Conservation (phyloP, 495 filamentous ascomycete species). For the Pseudevernia furfuracea region DNA sequence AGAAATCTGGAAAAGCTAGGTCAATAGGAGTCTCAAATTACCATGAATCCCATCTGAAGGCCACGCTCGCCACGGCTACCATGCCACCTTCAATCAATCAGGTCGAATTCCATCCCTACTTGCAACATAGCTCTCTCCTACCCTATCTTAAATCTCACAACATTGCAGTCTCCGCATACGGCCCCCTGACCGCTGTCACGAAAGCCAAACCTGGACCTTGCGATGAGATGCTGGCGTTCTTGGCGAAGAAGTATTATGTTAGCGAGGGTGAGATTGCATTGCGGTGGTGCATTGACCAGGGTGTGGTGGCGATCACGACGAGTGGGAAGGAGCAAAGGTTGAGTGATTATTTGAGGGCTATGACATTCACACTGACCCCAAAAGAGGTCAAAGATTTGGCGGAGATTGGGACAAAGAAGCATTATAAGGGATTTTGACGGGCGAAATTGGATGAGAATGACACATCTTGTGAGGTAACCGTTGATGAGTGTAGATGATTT, state of each 20-base stretch:
- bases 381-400: constrained; percentile 62
- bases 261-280: constrained; percentile 59
- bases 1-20: constrained; percentile 57
- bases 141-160: constrained; percentile 55
- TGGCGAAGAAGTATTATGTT: constrained; percentile 76
- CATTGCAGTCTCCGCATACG: constrained; percentile 66
- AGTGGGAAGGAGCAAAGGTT: constrained; percentile 65
- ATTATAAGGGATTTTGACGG: constrained; percentile 62
- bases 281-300: constrained; percentile 76
- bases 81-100: constrained; percentile 69
- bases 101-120: constrained; percentile 83
- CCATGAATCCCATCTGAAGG: constrained; percentile 57
- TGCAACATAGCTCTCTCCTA: constrained; percentile 66
- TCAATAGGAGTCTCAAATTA: constrained; percentile 86
- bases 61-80: constrained; percentile 56
- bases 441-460: constrained; percentile 55
- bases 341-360: constrained; percentile 50
- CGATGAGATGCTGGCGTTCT: constrained; percentile 48
- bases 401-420: constrained; percentile 53
- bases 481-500: neutral
- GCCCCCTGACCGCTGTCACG: constrained; percentile 56
- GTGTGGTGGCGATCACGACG: constrained; percentile 69
- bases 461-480: constrained; percentile 4
- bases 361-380: constrained; percentile 66
- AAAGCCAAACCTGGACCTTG: constrained; percentile 62